These are phyloP conservation scores for Spirogloea muscicola DNA, from an alignment of 139 green algal species.

Conservation along the genomic window DNA sequence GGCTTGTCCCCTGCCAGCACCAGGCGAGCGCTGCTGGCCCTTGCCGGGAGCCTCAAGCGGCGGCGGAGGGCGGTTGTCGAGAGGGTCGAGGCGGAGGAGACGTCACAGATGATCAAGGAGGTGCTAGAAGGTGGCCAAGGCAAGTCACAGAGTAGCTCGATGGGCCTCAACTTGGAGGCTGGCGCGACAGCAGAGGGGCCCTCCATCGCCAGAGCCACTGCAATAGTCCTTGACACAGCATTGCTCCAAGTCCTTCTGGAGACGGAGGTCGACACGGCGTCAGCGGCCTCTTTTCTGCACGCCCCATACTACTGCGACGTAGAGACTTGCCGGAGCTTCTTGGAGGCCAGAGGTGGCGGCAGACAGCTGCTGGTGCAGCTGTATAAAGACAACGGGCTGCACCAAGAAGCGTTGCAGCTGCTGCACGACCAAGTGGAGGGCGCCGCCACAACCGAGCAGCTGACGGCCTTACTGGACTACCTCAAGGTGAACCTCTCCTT, in stretches of 20 bases:
- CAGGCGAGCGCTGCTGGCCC: neutral
- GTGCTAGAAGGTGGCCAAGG: slow-evolving; percentile 1
- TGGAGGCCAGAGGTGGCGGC: too few relatives aligned
- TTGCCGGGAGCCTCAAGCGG: neutral
- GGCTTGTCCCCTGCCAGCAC: neutral
- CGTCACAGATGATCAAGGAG: too few relatives aligned
- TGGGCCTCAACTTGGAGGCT: neutral
- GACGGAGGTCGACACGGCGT: too few relatives aligned
- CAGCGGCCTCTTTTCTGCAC: slow-evolving; percentile 17
- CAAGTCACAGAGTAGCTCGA: neutral
- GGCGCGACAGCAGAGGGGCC: neutral
- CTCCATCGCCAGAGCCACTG: neutral
- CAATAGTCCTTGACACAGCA: slow-evolving; percentile 71
- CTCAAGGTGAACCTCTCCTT: too few relatives aligned
- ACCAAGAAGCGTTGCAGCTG: slow-evolving; percentile 44
- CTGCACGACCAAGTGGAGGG: too few relatives aligned
- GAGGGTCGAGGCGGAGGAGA: neutral
- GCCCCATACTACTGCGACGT: slow-evolving; percentile 34
- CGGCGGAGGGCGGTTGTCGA: neutral
- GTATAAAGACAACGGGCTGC: slow-evolving; percentile 59
- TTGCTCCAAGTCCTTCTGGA: slow-evolving; percentile 69
- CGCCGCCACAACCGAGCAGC: too few relatives aligned
- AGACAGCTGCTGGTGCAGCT: slow-evolving; percentile 77
- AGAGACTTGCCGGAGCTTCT: slow-evolving; percentile 60
- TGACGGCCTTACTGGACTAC: neutral